Conservation (phyloP, 768 basidiomycete genomes). For the Tricholoma sp. region DNA sequence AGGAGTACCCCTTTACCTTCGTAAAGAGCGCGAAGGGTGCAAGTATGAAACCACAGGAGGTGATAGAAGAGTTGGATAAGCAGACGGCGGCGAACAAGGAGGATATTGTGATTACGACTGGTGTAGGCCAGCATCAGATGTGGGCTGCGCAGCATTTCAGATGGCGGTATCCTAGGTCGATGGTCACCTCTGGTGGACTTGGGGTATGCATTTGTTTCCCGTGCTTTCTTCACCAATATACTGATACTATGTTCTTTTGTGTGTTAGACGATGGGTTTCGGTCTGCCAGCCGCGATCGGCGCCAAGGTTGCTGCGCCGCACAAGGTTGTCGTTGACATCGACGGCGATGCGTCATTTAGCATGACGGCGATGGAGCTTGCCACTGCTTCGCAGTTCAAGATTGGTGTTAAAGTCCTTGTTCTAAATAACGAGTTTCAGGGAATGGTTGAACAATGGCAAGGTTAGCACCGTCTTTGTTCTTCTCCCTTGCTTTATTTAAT, state of each 20-base stretch:
- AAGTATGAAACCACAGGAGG: conserved; percentile 93
- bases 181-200: conserved; percentile 93
- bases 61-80: conserved; percentile 85
- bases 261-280: conserved; percentile 93
- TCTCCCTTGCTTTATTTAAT: background rate
- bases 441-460: conserved; percentile 99
- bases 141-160: conserved; percentile 95
- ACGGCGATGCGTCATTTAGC: conserved; percentile 97
- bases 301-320: conserved; percentile 95
- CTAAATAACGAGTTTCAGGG: conserved; percentile 98
- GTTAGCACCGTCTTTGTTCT: conserved; percentile 32
- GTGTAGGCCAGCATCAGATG: conserved; percentile 99
- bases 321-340: conserved; percentile 93
- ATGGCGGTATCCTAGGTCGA: conserved; percentile 80
- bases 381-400: conserved; percentile 85
- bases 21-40: conserved; percentile 56
- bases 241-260: conserved; percentile 1
- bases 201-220: conserved; percentile 56
- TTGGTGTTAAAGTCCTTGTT: conserved; percentile 92
- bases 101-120: conserved; percentile 84
- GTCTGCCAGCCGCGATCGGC: conserved; percentile 90
- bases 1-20: conserved; percentile 86
- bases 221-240: conserved; percentile 4
- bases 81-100: conserved; percentile 80
- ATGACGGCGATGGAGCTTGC: conserved; percentile 99